Percentiles rank a stretch among this genome's conserved stretches.
phyloP scores from a whole-genome alignment of 1,284 basidiomycete genomes.

The Cutaneotrichosporon cutaneum region DNA sequence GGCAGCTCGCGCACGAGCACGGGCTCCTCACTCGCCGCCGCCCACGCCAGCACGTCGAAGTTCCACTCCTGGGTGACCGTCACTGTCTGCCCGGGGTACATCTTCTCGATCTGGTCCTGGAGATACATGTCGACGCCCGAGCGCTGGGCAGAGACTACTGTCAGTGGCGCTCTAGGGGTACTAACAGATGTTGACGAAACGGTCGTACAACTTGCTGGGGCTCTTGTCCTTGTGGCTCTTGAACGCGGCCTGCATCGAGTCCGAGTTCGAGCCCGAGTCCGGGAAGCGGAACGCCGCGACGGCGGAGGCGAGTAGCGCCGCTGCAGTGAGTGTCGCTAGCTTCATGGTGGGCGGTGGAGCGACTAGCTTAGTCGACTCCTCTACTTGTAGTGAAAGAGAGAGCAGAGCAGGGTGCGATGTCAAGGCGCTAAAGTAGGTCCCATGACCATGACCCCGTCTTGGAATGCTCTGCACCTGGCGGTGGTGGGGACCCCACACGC shows the following conservation, averaged over 20 bases:
- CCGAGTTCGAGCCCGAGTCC: background rate
- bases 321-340: background rate
- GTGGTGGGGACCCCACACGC: background rate
- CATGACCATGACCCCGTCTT: too few species aligned
- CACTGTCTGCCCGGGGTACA: slow-evolving; percentile 8
- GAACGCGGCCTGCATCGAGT: background rate
- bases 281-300: background rate
- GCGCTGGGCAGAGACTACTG: background rate
- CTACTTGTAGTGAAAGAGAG: background rate
- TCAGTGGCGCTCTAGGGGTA: background rate
- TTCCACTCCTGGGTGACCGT: slow-evolving; percentile 24
- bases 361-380: background rate
- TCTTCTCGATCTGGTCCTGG: background rate
- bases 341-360: background rate
- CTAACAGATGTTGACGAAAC: background rate
- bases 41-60: slow-evolving; percentile 32
- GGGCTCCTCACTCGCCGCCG: slow-evolving; percentile 17
- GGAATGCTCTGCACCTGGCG: too few species aligned
- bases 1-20: slow-evolving; percentile 25
- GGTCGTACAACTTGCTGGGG: background rate
- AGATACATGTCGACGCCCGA: background rate
- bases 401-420: too few species aligned
- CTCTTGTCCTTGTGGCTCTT: background rate
- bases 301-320: background rate
- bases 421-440: too few species aligned